A percentile compares a stretch with the other conserved stretches of the same genome.
These are phyloP conservation scores for Stenogyne calaminthoides DNA, from an alignment of 305 asterid species.

Conservation along the genomic window DNA sequence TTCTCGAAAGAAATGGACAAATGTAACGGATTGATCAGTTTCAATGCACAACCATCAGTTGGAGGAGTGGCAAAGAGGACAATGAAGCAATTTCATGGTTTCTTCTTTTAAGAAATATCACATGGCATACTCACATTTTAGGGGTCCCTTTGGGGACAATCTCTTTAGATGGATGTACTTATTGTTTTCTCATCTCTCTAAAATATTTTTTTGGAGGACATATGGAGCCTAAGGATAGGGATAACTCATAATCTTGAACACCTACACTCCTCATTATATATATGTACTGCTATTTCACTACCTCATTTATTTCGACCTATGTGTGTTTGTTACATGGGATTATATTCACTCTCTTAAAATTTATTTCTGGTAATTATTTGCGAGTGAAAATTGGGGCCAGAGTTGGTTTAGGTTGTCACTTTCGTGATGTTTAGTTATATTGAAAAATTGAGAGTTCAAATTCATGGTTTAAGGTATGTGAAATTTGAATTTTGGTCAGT, in stretches of 20 bases:
- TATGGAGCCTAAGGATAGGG: slow-evolving; percentile 37
- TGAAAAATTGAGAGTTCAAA: neutral
- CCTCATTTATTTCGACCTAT: slow-evolving; percentile 3
- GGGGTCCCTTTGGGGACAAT: slow-evolving; percentile 43
- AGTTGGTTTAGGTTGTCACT: neutral
- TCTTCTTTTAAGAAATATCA: slow-evolving; percentile 32
- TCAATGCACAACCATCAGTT: slow-evolving; percentile 28
- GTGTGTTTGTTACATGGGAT: neutral
- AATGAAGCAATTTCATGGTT: slow-evolving; percentile 34
- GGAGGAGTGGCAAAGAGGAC: slow-evolving; percentile 37
- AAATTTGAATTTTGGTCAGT: neutral
- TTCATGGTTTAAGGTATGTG: neutral
- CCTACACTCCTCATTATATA: slow-evolving; percentile 23
- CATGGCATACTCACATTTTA: slow-evolving; percentile 39
- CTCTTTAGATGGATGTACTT: slow-evolving; percentile 39
- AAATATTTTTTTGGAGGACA: slow-evolving; percentile 5
- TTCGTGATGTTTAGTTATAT: neutral
- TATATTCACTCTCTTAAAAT: neutral
- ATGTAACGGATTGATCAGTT: slow-evolving; percentile 41
- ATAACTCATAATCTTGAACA: slow-evolving; percentile 33
- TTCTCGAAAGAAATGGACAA: neutral
- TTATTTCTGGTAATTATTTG: neutral
- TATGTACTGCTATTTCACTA: neutral
- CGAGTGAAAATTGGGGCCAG: neutral
- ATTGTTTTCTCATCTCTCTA: slow-evolving; percentile 11